These are phyloP conservation scores for Aspergillus candidus DNA, from an alignment of 2,329 filamentous ascomycete species.

Conservation along the genomic window DNA sequence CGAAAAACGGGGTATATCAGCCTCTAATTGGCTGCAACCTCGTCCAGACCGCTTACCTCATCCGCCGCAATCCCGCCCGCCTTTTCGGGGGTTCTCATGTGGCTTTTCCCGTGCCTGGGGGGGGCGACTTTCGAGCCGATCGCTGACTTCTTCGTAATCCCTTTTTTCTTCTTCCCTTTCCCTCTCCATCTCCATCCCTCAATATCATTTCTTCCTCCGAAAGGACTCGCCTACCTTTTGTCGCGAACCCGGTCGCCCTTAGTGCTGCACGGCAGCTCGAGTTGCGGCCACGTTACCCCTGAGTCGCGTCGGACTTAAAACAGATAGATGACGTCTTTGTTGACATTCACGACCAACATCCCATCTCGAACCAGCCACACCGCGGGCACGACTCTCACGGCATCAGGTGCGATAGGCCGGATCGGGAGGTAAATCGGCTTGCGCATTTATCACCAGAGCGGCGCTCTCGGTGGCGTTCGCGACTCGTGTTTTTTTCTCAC, in stretches of 20 bases:
- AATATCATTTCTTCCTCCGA: neutral
- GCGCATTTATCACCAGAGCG: conserved; percentile 15
- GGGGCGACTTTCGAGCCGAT: conserved; percentile 5
- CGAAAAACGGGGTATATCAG: too few species aligned
- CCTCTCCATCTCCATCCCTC: too few species aligned
- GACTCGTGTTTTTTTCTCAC: conserved; percentile 19
- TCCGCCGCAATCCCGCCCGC: conserved; percentile 18
- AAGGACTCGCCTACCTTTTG: neutral
- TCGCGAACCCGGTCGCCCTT: conserved; percentile 1
- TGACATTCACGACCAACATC: conserved; percentile 19
- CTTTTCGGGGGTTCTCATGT: conserved; percentile 19
- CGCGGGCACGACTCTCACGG: neutral
- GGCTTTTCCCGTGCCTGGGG: conserved; percentile 26
- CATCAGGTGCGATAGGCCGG: neutral
- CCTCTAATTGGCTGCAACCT: conserved; percentile 2
- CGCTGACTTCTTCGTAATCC: neutral
- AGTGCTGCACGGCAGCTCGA: conserved; percentile 1
- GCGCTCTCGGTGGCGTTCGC: conserved; percentile 31
- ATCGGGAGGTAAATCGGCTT: conserved; percentile 1
- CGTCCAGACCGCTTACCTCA: conserved; percentile 23
- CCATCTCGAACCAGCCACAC: conserved; percentile 10
- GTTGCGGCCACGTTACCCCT: conserved; percentile 9
- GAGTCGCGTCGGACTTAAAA: conserved; percentile 13
- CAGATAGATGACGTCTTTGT: conserved; percentile 35
- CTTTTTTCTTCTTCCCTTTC: too few species aligned